Evolutionary conservation across 371 early-diverging fungal genomes (phyloP), one percentile per base, ranked within the genome.

Genomic region (Dinochytrium kinnereticum): DNA sequence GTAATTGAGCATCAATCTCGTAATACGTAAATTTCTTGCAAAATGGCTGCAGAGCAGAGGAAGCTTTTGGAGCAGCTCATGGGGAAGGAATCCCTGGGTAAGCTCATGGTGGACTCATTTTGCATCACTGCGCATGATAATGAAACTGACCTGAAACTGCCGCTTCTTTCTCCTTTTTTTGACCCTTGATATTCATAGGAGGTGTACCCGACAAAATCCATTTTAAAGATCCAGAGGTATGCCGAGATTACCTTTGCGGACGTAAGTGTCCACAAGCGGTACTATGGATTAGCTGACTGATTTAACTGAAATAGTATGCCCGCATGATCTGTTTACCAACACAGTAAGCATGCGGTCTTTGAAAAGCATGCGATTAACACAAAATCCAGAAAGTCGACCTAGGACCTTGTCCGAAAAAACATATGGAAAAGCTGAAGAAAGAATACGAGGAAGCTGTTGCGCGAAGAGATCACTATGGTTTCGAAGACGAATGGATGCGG

Each of bases 351-450:
- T 21, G n/a, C n/a, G n/a, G n/a, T n/a, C n/a, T n/a, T n/a, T n/a
- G n/a, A n/a, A n/a, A n/a, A n/a, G n/a, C n/a, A n/a, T n/a, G n/a
- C n/a, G 39, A 7, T 70, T 71, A 10, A 40, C 39, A 2, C 28
- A 24, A 40, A 7, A 26, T 70, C 71, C 24, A 68, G 53, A 82
- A 83, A 73, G 78, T 79, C 74, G 82, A 82, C 61, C 71, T 86
- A 17, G 86, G 86, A 17, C 70, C 84, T 3, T 86, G 86, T 61
- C 76, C 80, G 5, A 81, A 81, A 69, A 44, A 71, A 1, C 86
- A 86, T 74, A 75, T 79, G 15, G 83, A 81, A 49, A 78, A 81
- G 64, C 72, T 84, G 53, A 79, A 83, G 74, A 68, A 71, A 15
- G 84, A 81, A 37, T 86, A 83, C 75, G 82, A 84, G 66, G 76